Percentiles rank a stretch among this genome's conserved stretches.
Evolutionary conservation across 768 basidiomycete genomes (phyloP).

Genomic region (Calvatia gigantea): DNA sequence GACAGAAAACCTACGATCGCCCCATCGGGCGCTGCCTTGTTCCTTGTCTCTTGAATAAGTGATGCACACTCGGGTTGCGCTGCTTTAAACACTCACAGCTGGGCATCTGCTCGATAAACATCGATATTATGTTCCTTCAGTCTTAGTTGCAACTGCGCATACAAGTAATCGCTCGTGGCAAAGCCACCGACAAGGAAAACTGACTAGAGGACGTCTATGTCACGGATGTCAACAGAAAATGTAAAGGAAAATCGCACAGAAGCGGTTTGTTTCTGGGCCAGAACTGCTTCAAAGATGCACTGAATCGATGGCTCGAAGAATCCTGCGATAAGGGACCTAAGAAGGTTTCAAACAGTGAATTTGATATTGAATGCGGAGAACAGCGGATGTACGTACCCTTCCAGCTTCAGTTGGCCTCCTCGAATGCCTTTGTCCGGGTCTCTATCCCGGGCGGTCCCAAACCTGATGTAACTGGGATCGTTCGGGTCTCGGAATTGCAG

Average conservation of each 20-base stretch:
- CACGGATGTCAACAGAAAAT: too few species aligned
- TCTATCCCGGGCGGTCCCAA: constrained; percentile 18
- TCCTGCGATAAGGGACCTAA: constrained; percentile 16
- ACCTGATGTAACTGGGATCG: constrained; percentile 20
- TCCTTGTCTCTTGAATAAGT: constrained; percentile 14
- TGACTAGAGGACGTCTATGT: constrained; percentile 11
- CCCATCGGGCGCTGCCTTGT: constrained; percentile 30
- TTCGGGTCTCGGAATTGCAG: constrained; percentile 16
- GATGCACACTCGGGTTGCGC: not conserved
- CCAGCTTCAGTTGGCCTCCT: constrained; percentile 18
- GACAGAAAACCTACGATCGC: constrained; percentile 25
- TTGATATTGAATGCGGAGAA: not conserved
- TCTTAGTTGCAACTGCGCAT: constrained; percentile 13
- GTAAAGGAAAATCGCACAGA: constrained; percentile 8
- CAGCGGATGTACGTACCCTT: constrained; percentile 13
- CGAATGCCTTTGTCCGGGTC: constrained; percentile 17
- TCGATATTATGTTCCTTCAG: constrained; percentile 6
- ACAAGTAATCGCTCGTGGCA: constrained; percentile 21
- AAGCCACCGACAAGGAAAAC: constrained; percentile 24
- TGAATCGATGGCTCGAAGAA: constrained; percentile 21
- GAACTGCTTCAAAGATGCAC: constrained; percentile 16
- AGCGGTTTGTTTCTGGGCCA: constrained; percentile 12
- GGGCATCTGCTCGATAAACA: constrained; percentile 15
- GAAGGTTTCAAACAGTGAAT: too few species aligned
- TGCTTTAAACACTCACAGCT: constrained; percentile 10